Evolutionary conservation across 139 green algal genomes (phyloP), one percentile per base, ranked within the genome.

Genomic region (Chlamydomonas asymmetrica): DNA sequence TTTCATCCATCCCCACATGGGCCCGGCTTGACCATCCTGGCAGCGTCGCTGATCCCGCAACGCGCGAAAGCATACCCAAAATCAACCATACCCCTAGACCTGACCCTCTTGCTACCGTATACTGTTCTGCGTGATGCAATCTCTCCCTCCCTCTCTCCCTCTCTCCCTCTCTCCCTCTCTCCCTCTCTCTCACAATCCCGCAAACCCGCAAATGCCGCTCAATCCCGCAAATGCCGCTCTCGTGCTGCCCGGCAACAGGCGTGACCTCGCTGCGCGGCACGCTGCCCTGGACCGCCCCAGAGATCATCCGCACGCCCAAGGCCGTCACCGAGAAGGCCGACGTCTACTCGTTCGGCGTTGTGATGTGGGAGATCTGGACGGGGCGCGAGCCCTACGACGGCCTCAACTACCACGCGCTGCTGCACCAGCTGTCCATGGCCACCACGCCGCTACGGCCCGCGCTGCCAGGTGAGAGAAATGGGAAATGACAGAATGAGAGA

Each of bases 341-440:
- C 60, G 84, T 91, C 60, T 92, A 84, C 67, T 79, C 59, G n/a
- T 94, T 92, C 80, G 91, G 89, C 20, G 85, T 95, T 13, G 85
- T 90, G n/a, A 56, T 95, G 79, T 95, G 88, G 85, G 90, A 95
- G 84, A 75, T 95, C 65, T 91, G 81, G 85, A 92, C 90, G 3
- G 35, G 37, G 63, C 50, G 66, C 37, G 86, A 94, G 83, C 86
- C 90, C 0, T 94, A 85, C 43, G 81, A 93, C 5, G 87, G 88
- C 48, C 75, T 93, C 62, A 95, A 94, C 75, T 96, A 94, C 80
- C 89, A 94, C 52, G 90, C 90, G 10, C 85, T 94, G 52, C 79
- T 95, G 82, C 86, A 93, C 76, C 82, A 90, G 57, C 88, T 95
- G 63, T 88, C 84, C 59, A 85, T 73, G 50, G 82, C 67, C 56